A percentile compares a stretch with the other conserved stretches of the same genome.
phyloP scores from a whole-genome alignment of 257 asterid species.

The Nicotiana attenuata region DNA sequence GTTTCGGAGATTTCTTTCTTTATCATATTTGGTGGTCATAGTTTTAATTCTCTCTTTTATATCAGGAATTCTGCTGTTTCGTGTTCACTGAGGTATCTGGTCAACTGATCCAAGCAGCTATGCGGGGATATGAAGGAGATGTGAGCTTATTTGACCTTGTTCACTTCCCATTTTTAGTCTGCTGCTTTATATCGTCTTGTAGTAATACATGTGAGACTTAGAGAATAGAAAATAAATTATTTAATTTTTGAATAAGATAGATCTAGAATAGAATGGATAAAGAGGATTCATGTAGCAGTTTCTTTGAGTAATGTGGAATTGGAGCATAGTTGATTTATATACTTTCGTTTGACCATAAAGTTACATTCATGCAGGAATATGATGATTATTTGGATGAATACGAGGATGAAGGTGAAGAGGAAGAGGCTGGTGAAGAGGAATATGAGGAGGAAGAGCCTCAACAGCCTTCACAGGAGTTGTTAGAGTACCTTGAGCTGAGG shows the following conservation, averaged over 20 bases:
- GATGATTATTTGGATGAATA: slow-evolving; percentile 46
- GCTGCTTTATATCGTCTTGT: background rate
- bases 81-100: background rate
- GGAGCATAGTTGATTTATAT: background rate
- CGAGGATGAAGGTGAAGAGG: slow-evolving; percentile 49
- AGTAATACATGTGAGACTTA: background rate
- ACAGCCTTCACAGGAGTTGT: slow-evolving; percentile 62
- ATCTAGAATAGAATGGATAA: background rate
- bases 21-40: background rate
- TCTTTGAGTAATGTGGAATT: background rate
- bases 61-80: background rate
- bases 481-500: slow-evolving; percentile 71
- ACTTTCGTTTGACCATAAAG: background rate
- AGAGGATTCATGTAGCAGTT: background rate
- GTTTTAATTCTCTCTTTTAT: background rate
- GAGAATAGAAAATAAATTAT: background rate
- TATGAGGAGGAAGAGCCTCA: slow-evolving; percentile 50
- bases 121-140: slow-evolving; percentile 50
- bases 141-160: slow-evolving; percentile 28
- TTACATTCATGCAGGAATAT: slow-evolving; percentile 37
- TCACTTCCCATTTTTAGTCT: background rate
- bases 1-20: background rate
- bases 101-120: slow-evolving; percentile 15
- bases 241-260: background rate
- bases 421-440: slow-evolving; percentile 43